These are phyloP conservation scores for Polysphondylium violaceum DNA, from an alignment of 78 protist species.

Conservation along the genomic window DNA sequence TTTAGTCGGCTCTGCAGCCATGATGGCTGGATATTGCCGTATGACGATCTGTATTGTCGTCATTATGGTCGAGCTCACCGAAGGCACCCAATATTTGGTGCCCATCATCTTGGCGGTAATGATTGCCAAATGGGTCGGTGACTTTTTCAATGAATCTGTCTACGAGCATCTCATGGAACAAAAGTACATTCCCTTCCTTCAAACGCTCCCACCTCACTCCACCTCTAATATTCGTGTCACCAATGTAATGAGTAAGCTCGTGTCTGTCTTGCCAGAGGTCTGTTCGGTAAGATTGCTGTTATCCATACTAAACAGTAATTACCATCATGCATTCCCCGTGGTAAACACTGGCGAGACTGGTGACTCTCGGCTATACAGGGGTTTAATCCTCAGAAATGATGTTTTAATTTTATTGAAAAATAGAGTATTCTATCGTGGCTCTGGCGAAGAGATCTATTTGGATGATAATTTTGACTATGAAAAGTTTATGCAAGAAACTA, in stretches of 20 bases:
- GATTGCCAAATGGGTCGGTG: constrained; percentile 90
- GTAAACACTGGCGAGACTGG: constrained; percentile 4
- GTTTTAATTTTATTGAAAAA: constrained; percentile 23
- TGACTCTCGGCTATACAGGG: constrained; percentile 16
- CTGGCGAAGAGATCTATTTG: constrained; percentile 26
- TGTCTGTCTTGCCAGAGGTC: constrained; percentile 54
- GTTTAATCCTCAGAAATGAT: constrained; percentile 46
- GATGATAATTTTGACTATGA: constrained; percentile 40
- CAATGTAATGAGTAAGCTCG: constrained; percentile 70
- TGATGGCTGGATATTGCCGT: constrained; percentile 93
- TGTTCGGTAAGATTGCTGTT: constrained; percentile 28
- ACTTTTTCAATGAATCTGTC: constrained; percentile 78
- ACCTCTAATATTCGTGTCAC: constrained; percentile 35
- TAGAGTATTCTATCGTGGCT: constrained; percentile 30
- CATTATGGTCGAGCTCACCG: constrained; percentile 90
- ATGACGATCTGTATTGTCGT: constrained; percentile 91
- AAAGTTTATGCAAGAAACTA: constrained; percentile 23
- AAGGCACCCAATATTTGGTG: constrained; percentile 77
- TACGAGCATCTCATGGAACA: constrained; percentile 86
- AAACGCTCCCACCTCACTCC: constrained; percentile 69
- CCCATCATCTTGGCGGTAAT: constrained; percentile 91
- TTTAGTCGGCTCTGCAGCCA: constrained; percentile 91
- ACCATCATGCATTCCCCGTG: constrained; percentile 60
- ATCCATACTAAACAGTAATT: neutral
- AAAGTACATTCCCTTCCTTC: constrained; percentile 73